Conservation (phyloP, 2,329 filamentous ascomycete species). For the Fusarium xylarioides region DNA sequence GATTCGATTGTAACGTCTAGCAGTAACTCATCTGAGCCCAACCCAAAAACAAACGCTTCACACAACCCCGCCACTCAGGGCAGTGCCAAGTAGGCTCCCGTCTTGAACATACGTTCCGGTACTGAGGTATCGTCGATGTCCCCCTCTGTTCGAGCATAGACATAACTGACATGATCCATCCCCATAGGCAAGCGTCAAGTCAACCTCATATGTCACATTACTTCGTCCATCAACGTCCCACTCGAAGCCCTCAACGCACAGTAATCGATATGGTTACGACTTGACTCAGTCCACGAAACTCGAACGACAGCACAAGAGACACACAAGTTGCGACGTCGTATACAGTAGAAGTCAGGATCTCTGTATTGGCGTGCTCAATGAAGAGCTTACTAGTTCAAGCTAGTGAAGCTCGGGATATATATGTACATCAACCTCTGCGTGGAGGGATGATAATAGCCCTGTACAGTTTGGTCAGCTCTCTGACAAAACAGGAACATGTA, state of each 20-base stretch:
- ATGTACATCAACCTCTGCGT: neutral
- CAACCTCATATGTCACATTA: fast-evolving
- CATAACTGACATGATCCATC: neutral
- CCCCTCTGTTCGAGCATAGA: fast-evolving
- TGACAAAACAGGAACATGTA: neutral
- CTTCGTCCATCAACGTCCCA: fast-evolving
- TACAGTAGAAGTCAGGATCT: neutral
- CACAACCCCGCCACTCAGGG: neutral
- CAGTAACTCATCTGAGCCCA: neutral
- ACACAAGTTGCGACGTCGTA: fast-evolving
- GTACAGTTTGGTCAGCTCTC: constrained; percentile 11
- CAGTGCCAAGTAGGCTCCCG: neutral
- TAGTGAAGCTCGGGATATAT: neutral
- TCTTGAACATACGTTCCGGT: fast-evolving
- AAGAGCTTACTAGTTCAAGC: fast-evolving
- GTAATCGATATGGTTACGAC: fast-evolving
- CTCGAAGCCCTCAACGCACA: too few relatives aligned
- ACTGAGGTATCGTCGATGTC: fast-evolving
- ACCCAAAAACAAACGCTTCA: neutral
- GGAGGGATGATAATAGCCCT: neutral
- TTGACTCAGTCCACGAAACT: neutral
- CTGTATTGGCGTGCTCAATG: fast-evolving
- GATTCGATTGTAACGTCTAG: neutral
- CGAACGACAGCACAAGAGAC: neutral
- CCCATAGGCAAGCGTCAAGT: fast-evolving